Percentiles rank a stretch among this genome's conserved stretches.
Conservation (phyloP, 2,329 filamentous ascomycete species). For the Beauveria scarabaeidicola region DNA sequence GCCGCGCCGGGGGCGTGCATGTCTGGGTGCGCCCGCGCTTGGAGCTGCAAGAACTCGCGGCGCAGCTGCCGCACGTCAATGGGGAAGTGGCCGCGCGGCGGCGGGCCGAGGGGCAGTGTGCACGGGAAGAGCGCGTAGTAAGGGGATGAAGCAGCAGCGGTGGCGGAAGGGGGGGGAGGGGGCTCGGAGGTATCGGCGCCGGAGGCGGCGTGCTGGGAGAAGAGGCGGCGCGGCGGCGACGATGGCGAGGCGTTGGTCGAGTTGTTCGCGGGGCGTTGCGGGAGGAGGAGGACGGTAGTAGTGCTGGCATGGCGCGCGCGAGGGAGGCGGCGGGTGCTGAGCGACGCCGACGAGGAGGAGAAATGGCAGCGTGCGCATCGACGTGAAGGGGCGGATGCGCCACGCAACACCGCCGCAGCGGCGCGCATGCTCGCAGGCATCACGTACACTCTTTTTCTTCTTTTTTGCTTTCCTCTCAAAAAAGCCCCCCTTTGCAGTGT, state of each 20-base stretch:
- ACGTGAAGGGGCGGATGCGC: background rate
- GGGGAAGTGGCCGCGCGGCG: slow-evolving; percentile 66
- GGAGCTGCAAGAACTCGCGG: slow-evolving; percentile 77
- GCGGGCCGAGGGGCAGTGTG: slow-evolving; percentile 68
- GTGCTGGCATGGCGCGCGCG: background rate
- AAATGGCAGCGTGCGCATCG: background rate
- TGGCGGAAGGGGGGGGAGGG: slow-evolving; percentile 2
- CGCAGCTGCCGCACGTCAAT: slow-evolving; percentile 64
- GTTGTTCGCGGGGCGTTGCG: background rate
- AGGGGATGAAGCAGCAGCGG: slow-evolving; percentile 21
- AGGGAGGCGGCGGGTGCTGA: background rate
- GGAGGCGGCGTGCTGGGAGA: slow-evolving; percentile 11
- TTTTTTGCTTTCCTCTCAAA: too few relatives aligned
- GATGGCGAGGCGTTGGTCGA: background rate
- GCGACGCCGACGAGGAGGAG: background rate
- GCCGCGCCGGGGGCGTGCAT: slow-evolving; percentile 42
- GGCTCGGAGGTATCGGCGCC: slow-evolving; percentile 9
- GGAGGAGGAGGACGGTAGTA: too few relatives aligned
- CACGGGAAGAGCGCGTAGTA: slow-evolving; percentile 85
- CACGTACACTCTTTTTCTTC: too few relatives aligned
- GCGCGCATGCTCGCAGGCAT: background rate
- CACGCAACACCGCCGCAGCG: background rate
- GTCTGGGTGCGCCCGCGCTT: slow-evolving; percentile 70
- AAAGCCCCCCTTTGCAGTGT: too few relatives aligned
- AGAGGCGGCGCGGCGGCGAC: background rate